Conservation (phyloP, 192 early-diverging fungal species). For the Neocallimastix lanati region DNA sequence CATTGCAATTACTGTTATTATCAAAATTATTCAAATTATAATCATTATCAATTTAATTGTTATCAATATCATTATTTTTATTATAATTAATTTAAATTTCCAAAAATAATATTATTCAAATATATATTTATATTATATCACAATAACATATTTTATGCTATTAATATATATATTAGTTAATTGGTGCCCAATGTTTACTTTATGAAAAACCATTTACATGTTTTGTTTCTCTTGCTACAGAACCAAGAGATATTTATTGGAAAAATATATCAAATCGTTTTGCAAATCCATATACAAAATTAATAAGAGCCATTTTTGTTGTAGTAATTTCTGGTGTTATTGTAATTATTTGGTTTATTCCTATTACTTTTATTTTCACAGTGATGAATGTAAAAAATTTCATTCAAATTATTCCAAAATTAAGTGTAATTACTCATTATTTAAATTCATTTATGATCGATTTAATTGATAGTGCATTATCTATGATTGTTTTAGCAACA, state of each 20-base stretch:
- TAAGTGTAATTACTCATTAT: constrained; percentile 27
- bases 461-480: constrained; percentile 39
- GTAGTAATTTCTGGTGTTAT: constrained; percentile 36
- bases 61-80: too few relatives aligned
- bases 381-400: constrained; percentile 38
- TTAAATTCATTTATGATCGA: constrained; percentile 27
- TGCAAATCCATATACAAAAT: constrained; percentile 10
- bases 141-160: too few relatives aligned
- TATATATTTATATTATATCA: too few relatives aligned
- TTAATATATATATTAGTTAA: constrained; percentile 2
- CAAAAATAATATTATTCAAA: too few relatives aligned
- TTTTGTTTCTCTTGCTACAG: constrained; percentile 39
- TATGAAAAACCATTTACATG: constrained; percentile 43
- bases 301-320: constrained; percentile 28
- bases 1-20: too few relatives aligned
- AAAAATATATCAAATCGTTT: constrained; percentile 30
- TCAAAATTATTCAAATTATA: too few relatives aligned
- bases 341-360: constrained; percentile 56
- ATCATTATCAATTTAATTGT: too few relatives aligned
- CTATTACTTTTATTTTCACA: constrained; percentile 42
- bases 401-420: constrained; percentile 30
- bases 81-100: too few relatives aligned
- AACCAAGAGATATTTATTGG: constrained; percentile 62
- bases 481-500: constrained; percentile 44
- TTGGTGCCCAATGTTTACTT: constrained; percentile 44